phyloP scores from a whole-genome alignment of 805 yeast genomes.

The Candida sonorensis region DNA sequence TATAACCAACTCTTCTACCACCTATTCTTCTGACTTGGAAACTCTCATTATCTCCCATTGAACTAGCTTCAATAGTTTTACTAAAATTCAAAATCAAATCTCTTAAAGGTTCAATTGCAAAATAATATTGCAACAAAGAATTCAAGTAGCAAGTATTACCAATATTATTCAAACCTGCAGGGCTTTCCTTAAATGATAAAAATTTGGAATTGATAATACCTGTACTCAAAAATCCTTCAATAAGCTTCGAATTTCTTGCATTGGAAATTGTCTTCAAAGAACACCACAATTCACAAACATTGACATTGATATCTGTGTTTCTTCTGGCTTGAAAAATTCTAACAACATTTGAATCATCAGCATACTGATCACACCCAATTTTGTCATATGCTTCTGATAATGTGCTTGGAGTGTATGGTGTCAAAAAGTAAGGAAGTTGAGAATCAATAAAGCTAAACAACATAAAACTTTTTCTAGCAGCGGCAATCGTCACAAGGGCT shows the following conservation, averaged over 20 bases:
- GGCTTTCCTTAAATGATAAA: conserved; percentile 65
- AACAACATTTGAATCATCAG: conserved; percentile 53
- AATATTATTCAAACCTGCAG: conserved; percentile 88
- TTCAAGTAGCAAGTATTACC: conserved; percentile 96
- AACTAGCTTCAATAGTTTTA: conserved; percentile 22
- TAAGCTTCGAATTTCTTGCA: conserved; percentile 45
- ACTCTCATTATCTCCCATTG: conserved; percentile 26
- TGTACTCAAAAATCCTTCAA: conserved; percentile 47
- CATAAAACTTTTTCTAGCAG: conserved; percentile 47
- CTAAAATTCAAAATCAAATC: conserved; percentile 54
- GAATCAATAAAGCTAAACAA: conserved; percentile 48
- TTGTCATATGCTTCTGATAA: conserved; percentile 37
- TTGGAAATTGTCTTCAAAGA: conserved; percentile 53
- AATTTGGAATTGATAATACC: conserved; percentile 57
- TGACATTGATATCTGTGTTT: conserved; percentile 33
- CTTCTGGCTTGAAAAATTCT: conserved; percentile 43
- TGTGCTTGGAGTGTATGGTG: conserved; percentile 5
- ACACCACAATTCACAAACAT: conserved; percentile 48
- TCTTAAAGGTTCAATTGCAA: conserved; percentile 76
- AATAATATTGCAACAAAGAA: conserved; percentile 84
- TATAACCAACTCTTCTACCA: conserved; percentile 72
- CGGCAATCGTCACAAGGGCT: conserved; percentile 58
- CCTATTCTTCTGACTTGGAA: conserved; percentile 65
- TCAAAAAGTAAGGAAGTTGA: conserved; percentile 30
- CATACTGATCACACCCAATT: conserved; percentile 42